Conservation (phyloP, 2,329 filamentous ascomycete genomes). For the Stemphylium beticola region DNA sequence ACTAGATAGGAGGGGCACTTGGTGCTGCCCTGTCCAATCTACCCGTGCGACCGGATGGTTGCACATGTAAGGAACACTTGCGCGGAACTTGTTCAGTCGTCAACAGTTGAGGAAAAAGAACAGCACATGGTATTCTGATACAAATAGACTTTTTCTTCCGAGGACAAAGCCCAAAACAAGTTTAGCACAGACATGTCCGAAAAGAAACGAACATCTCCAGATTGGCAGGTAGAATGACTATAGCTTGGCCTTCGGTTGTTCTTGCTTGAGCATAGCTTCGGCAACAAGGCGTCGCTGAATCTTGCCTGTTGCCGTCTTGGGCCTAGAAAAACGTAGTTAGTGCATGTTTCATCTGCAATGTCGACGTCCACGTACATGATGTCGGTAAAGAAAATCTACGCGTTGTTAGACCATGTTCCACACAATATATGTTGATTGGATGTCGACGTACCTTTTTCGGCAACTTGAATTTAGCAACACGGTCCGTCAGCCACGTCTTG, state of each 20-base stretch:
- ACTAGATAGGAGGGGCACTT: slow-evolving; percentile 3
- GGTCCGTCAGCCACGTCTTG: slow-evolving; percentile 71
- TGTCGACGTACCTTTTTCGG: slow-evolving; percentile 71
- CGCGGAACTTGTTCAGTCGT: slow-evolving; percentile 6
- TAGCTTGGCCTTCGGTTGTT: slow-evolving; percentile 60
- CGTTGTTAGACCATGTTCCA: slow-evolving; percentile 27
- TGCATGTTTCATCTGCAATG: slow-evolving; percentile 1
- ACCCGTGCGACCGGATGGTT: slow-evolving; percentile 13
- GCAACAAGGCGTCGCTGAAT: slow-evolving; percentile 87
- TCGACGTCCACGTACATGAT: slow-evolving; percentile 61
- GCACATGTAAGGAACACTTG: slow-evolving; percentile 8
- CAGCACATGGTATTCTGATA: slow-evolving; percentile 7
- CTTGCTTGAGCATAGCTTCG: slow-evolving; percentile 79
- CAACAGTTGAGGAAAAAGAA: slow-evolving; percentile 1
- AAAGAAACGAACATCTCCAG: not conserved
- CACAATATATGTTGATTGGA: slow-evolving; percentile 9
- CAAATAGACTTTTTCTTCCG: not conserved
- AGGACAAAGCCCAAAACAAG: not conserved
- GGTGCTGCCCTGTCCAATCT: slow-evolving; percentile 12
- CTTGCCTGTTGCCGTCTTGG: slow-evolving; percentile 91
- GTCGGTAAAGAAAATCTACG: slow-evolving; percentile 77
- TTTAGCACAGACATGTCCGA: slow-evolving; percentile 2
- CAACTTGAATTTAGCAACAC: slow-evolving; percentile 82
- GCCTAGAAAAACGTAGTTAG: slow-evolving; percentile 42
- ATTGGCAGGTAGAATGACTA: slow-evolving; percentile 37